phyloP scores from a whole-genome alignment of 2,329 filamentous ascomycete genomes.

The Phaeomoniella chlamydospora region DNA sequence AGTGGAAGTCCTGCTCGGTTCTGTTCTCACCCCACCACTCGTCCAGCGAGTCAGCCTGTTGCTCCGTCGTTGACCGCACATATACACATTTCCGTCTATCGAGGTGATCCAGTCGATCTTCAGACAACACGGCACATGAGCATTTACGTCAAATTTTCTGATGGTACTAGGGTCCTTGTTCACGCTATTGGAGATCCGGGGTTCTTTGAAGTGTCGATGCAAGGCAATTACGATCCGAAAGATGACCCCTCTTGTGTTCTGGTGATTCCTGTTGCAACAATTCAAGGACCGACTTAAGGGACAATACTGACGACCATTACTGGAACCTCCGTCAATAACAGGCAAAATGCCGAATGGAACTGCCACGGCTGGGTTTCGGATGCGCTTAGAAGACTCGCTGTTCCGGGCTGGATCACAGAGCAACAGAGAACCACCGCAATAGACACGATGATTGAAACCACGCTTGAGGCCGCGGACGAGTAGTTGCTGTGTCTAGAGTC shows the following conservation, averaged over 20 bases:
- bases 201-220: neutral
- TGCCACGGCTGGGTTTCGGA: neutral
- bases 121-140: neutral
- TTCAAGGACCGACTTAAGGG: neutral
- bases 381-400: neutral
- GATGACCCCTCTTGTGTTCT: neutral
- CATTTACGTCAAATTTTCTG: neutral
- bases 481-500: too few species aligned
- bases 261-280: neutral
- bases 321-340: neutral
- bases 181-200: neutral
- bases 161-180: neutral
- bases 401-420: neutral
- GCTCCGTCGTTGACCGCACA: conserved; percentile 10
- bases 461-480: neutral
- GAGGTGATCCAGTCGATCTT: neutral
- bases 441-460: neutral
- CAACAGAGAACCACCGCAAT: neutral
- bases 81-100: neutral
- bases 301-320: neutral
- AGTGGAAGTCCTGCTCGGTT: too few species aligned
- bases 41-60: conserved; percentile 8
- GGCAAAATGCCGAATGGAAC: neutral
- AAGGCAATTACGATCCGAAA: neutral
- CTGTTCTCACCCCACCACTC: conserved; percentile 2